Percentiles rank a stretch among this genome's conserved stretches.
phyloP scores from a whole-genome alignment of 164 flowering plant genomes.

The Macadamia tetraphylla region DNA sequence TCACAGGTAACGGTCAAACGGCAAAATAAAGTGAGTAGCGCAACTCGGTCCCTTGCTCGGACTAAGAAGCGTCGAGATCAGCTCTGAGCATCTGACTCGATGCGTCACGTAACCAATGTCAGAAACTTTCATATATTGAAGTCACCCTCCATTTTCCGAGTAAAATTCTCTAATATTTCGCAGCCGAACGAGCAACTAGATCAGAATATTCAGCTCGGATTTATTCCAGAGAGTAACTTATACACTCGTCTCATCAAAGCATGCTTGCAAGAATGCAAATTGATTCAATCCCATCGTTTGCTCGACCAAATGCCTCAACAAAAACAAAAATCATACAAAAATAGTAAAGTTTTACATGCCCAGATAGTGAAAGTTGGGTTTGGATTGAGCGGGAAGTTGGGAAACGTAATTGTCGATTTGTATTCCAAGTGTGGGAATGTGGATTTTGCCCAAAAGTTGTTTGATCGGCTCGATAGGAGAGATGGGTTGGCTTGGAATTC shows the following conservation, averaged over 20 bases:
- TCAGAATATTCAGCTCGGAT: slow-evolving; percentile 1
- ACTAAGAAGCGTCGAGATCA: slow-evolving; percentile 6
- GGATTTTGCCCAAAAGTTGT: slow-evolving; percentile 42
- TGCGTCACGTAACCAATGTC: slow-evolving; percentile 4
- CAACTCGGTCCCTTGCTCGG: not conserved
- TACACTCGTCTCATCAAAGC: slow-evolving; percentile 26
- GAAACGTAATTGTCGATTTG: slow-evolving; percentile 60
- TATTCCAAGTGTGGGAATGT: slow-evolving; percentile 72
- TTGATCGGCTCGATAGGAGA: slow-evolving; percentile 36
- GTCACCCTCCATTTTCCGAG: not conserved
- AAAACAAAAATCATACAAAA: slow-evolving; percentile 20
- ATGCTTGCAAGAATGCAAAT: slow-evolving; percentile 44
- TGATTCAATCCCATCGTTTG: slow-evolving; percentile 30
- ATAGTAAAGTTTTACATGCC: slow-evolving; percentile 46
- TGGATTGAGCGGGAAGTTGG: slow-evolving; percentile 43
- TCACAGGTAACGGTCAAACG: too few species aligned
- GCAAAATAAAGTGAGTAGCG: too few species aligned
- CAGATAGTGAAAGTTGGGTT: slow-evolving; percentile 45
- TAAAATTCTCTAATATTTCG: slow-evolving; percentile 12
- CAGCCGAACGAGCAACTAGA: slow-evolving; percentile 1
- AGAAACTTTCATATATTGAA: slow-evolving; percentile 3
- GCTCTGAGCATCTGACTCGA: not conserved
- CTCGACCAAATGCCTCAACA: slow-evolving; percentile 57
- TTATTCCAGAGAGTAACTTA: slow-evolving; percentile 6
- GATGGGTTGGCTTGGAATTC: slow-evolving; percentile 74